Percentiles rank a stretch among this genome's conserved stretches.
Conservation (phyloP, 1,139 yeast genomes). For the Zygosaccharomyces pseudobailii region DNA sequence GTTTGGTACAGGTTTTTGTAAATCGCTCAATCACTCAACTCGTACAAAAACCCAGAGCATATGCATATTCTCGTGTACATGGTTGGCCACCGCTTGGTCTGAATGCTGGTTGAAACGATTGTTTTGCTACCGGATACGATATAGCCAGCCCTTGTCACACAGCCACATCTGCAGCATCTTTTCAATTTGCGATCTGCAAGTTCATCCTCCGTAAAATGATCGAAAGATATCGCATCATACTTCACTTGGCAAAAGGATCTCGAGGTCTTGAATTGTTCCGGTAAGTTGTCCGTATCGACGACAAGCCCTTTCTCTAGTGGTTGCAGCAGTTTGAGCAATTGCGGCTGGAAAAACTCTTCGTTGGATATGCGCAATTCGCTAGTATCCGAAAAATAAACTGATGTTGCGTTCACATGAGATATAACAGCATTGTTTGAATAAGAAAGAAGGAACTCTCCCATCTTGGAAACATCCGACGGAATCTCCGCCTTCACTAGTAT, state of each 20-base stretch:
- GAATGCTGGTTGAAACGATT: slow-evolving; percentile 31
- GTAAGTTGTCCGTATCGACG: slow-evolving; percentile 15
- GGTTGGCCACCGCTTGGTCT: slow-evolving; percentile 36
- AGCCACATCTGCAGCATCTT: slow-evolving; percentile 35
- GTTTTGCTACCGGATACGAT: slow-evolving; percentile 29
- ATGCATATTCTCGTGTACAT: slow-evolving; percentile 34
- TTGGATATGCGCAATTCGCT: slow-evolving; percentile 29
- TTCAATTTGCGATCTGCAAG: slow-evolving; percentile 24
- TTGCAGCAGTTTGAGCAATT: slow-evolving; percentile 22
- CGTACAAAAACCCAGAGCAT: slow-evolving; percentile 35
- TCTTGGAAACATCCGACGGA: slow-evolving; percentile 22
- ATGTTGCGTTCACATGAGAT: slow-evolving; percentile 29
- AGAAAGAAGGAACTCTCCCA: slow-evolving; percentile 27
- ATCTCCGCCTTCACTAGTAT: slow-evolving; percentile 32
- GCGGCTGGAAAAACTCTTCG: slow-evolving; percentile 24
- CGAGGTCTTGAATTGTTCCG: slow-evolving; percentile 15
- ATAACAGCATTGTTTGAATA: slow-evolving; percentile 28
- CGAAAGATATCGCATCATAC: slow-evolving; percentile 34
- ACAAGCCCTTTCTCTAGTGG: slow-evolving; percentile 30
- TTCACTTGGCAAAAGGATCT: slow-evolving; percentile 23
- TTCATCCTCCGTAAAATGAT: slow-evolving; percentile 21
- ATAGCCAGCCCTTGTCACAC: slow-evolving; percentile 34
- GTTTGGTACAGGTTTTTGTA: neutral
- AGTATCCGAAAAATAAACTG: slow-evolving; percentile 31
- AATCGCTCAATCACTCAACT: slow-evolving; percentile 14